Percentiles rank a stretch among this genome's conserved stretches.
Conservation (phyloP, 1,284 basidiomycete genomes). For the Porogramme epimiltina region DNA sequence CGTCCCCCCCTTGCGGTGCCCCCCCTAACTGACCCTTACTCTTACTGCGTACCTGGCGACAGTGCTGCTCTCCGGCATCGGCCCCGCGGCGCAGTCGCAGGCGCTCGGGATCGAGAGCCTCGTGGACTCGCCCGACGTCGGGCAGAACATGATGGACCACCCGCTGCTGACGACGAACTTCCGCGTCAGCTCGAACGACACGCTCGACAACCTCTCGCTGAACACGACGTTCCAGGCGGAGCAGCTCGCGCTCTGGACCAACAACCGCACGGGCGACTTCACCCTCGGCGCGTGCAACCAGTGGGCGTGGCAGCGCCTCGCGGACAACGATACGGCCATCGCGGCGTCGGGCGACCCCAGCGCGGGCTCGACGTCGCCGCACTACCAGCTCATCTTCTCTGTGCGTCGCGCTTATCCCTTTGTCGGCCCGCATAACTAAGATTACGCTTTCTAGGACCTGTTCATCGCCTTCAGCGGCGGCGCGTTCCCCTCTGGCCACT, state of each 20-base stretch:
- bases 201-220: conserved; percentile 11
- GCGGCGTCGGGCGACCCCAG: conserved; percentile 12
- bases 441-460: background rate
- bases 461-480: conserved; percentile 7
- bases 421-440: background rate
- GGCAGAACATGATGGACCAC: conserved; percentile 41
- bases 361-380: conserved; percentile 19
- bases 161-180: conserved; percentile 18
- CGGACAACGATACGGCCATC: conserved; percentile 4
- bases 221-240: conserved; percentile 16
- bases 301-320: conserved; percentile 15
- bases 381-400: conserved; percentile 17
- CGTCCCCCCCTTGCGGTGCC: background rate
- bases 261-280: conserved; percentile 7
- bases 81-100: conserved; percentile 14
- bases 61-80: conserved; percentile 30
- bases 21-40: no score
- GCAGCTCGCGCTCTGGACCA: conserved; percentile 17
- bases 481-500: conserved; percentile 7
- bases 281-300: conserved; percentile 10
- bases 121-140: conserved; percentile 39
- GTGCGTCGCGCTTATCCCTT: background rate
- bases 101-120: conserved; percentile 28
- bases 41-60: no score
- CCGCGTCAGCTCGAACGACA: conserved; percentile 16